These are phyloP conservation scores for Sugiyamaella floridensis DNA, from an alignment of 805 yeast species.

Conservation along the genomic window DNA sequence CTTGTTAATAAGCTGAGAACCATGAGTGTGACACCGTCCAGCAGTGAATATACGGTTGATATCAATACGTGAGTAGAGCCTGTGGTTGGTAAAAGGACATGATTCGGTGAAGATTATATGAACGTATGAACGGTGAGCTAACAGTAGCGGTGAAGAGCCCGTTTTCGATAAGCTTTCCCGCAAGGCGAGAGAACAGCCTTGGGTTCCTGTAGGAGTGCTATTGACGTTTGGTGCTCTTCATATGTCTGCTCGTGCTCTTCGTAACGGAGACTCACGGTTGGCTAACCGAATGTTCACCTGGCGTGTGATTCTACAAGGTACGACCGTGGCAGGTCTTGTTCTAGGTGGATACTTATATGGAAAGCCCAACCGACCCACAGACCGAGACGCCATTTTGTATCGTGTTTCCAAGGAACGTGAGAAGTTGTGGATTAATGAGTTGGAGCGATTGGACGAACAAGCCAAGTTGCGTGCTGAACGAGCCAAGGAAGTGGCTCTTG, in stretches of 20 bases:
- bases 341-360: constrained; percentile 73
- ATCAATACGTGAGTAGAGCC: not conserved
- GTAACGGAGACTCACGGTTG: constrained; percentile 60
- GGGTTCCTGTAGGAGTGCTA: constrained; percentile 76
- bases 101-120: too few species aligned
- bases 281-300: constrained; percentile 86
- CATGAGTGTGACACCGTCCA: not conserved
- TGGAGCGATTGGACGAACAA: constrained; percentile 78
- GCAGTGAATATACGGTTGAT: not conserved
- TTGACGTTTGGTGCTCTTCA: constrained; percentile 76
- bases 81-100: not conserved
- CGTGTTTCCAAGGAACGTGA: constrained; percentile 85
- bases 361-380: constrained; percentile 17
- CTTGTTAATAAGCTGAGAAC: not conserved
- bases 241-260: constrained; percentile 69
- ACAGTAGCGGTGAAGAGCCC: constrained; percentile 10
- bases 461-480: constrained; percentile 63
- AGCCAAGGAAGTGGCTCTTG: constrained; percentile 31
- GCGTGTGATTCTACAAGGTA: constrained; percentile 82
- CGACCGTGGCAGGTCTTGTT: constrained; percentile 74
- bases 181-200: constrained; percentile 75
- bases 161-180: constrained; percentile 20
- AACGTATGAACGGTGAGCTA: not conserved
- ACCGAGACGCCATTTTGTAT: constrained; percentile 55
- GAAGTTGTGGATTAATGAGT: constrained; percentile 70